phyloP scores from a whole-genome alignment of 2,329 filamentous ascomycete species.

The Nothophaeocryptopus gaeumannii region DNA sequence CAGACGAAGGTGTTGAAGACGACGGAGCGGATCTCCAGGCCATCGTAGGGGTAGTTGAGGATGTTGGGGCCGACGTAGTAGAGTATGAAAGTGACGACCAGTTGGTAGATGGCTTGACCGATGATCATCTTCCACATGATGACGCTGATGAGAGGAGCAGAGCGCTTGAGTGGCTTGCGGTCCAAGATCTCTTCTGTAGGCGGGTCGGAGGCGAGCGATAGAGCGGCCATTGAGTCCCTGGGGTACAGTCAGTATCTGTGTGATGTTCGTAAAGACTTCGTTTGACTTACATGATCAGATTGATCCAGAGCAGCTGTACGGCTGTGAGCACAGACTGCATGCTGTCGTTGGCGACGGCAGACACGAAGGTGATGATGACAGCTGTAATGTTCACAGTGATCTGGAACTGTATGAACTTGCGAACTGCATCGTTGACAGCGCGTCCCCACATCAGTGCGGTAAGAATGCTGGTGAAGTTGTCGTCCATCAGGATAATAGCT shows the following conservation, averaged over 20 bases:
- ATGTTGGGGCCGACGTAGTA: slow-evolving; percentile 70
- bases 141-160: slow-evolving; percentile 72
- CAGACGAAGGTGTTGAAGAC: slow-evolving; percentile 98
- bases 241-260: background rate
- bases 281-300: slow-evolving; percentile 68
- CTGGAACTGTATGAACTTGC: slow-evolving; percentile 64
- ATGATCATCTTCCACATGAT: slow-evolving; percentile 99
- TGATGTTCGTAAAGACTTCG: background rate
- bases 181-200: slow-evolving; percentile 76
- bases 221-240: slow-evolving; percentile 82
- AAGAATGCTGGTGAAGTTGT: slow-evolving; percentile 62
- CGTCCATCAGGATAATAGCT: slow-evolving; percentile 61
- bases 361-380: slow-evolving; percentile 81
- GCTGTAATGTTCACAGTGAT: slow-evolving; percentile 90
- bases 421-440: slow-evolving; percentile 55
- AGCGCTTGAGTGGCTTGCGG: slow-evolving; percentile 73
- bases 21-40: slow-evolving; percentile 66
- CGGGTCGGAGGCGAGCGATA: slow-evolving; percentile 84
- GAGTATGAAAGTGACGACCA: slow-evolving; percentile 73
- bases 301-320: slow-evolving; percentile 92
- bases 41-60: slow-evolving; percentile 51
- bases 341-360: slow-evolving; percentile 67
- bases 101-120: slow-evolving; percentile 85
- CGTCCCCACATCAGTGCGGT: slow-evolving; percentile 62
- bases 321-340: slow-evolving; percentile 78